Conservation (phyloP, 768 basidiomycete genomes). For the Hypholoma sublateritium region DNA sequence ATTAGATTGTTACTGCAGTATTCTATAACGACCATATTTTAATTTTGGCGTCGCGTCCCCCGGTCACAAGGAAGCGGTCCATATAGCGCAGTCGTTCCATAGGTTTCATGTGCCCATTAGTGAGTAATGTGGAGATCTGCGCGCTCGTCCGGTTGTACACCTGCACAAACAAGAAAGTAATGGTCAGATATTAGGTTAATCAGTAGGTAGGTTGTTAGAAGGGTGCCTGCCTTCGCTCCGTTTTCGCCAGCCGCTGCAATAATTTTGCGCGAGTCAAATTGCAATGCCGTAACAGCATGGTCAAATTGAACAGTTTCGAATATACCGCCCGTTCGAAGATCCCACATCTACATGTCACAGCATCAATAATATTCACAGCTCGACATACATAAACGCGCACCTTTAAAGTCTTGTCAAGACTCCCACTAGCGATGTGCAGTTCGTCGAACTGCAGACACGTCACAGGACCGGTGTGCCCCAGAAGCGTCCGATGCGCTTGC, state of each 20-base stretch:
- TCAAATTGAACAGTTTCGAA: slow-evolving; percentile 91
- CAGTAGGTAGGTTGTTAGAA: not conserved
- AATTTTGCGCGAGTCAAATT: slow-evolving; percentile 94
- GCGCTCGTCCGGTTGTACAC: slow-evolving; percentile 94
- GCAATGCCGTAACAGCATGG: slow-evolving; percentile 84
- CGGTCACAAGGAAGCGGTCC: slow-evolving; percentile 92
- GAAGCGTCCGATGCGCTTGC: slow-evolving; percentile 88
- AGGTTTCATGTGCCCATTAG: slow-evolving; percentile 93
- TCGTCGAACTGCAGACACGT: slow-evolving; percentile 98
- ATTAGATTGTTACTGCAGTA: slow-evolving; percentile 6
- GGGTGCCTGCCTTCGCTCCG: slow-evolving; percentile 70
- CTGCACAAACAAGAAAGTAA: slow-evolving; percentile 35
- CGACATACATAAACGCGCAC: slow-evolving; percentile 42
- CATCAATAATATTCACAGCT: not conserved
- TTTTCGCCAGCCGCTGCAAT: slow-evolving; percentile 93
- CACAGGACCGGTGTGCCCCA: slow-evolving; percentile 91
- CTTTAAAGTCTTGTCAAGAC: slow-evolving; percentile 89
- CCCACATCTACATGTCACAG: slow-evolving; percentile 75
- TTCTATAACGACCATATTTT: slow-evolving; percentile 91
- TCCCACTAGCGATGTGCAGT: slow-evolving; percentile 88
- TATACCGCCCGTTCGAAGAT: slow-evolving; percentile 85
- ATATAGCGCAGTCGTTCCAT: slow-evolving; percentile 90
- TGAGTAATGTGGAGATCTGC: slow-evolving; percentile 79
- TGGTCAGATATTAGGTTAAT: not conserved
- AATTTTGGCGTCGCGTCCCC: slow-evolving; percentile 80